Conservation (phyloP, 768 basidiomycete species). For the Brasilioporus rufonigricans region DNA sequence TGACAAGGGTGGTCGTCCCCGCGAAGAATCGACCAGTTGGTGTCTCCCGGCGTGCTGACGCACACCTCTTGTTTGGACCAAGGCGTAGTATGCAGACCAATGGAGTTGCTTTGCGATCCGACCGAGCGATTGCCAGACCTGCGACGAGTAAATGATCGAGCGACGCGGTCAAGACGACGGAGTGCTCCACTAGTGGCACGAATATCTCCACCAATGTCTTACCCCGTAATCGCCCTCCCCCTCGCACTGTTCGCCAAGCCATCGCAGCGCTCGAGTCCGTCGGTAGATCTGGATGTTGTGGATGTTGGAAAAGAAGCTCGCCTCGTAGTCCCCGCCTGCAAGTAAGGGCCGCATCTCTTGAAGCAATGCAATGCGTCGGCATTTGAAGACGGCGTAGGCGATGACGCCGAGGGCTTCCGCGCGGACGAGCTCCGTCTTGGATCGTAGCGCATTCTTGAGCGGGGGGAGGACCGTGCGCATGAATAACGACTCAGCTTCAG, state of each 20-base stretch:
- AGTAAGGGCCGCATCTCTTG: conserved; percentile 81
- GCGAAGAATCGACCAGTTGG: too few relatives aligned
- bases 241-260: conserved; percentile 77
- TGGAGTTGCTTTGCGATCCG: conserved; percentile 70
- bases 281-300: conserved; percentile 92
- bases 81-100: conserved; percentile 81
- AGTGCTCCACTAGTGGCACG: conserved; percentile 83
- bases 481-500: conserved; percentile 55
- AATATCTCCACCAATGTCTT: conserved; percentile 77
- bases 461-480: conserved; percentile 69
- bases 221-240: conserved; percentile 63
- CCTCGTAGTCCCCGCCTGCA: conserved; percentile 88
- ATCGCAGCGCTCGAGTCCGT: conserved; percentile 78
- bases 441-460: conserved; percentile 74
- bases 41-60: too few relatives aligned
- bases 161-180: conserved; percentile 57
- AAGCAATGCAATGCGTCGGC: conserved; percentile 54
- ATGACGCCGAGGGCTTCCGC: conserved; percentile 79
- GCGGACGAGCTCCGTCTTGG: conserved; percentile 84
- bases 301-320: conserved; percentile 96
- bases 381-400: conserved; percentile 67
- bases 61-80: too few relatives aligned
- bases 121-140: conserved; percentile 85
- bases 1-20: too few relatives aligned
- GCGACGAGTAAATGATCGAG: conserved; percentile 86